Evolutionary conservation across 495 filamentous ascomycete genomes (phyloP).

Genomic region (Tuber borchii): DNA sequence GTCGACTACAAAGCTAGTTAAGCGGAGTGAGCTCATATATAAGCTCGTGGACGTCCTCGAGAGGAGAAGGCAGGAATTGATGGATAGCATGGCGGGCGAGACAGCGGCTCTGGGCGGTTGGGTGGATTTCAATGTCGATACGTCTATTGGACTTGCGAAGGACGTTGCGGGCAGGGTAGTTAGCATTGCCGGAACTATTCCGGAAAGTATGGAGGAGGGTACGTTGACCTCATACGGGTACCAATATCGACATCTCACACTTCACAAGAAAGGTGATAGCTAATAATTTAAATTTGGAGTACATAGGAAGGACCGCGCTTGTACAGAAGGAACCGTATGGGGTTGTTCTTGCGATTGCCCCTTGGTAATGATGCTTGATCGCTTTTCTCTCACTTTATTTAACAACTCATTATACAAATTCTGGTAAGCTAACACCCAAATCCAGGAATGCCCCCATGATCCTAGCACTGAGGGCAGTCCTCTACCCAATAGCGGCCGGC

Average conservation of each 20-base stretch:
- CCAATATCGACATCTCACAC: not conserved
- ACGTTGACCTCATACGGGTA: slow-evolving; percentile 19
- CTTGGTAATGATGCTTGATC: slow-evolving; percentile 56
- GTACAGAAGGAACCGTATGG: slow-evolving; percentile 77
- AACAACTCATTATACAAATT: not conserved
- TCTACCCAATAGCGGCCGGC: slow-evolving; percentile 73
- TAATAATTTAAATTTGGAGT: not conserved
- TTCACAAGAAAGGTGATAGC: not conserved
- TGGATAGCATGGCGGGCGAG: slow-evolving; percentile 59
- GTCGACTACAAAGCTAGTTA: slow-evolving; percentile 55
- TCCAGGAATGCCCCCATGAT: slow-evolving; percentile 68
- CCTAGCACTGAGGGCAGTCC: slow-evolving; percentile 59
- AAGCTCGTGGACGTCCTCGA: slow-evolving; percentile 64
- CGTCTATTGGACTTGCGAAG: slow-evolving; percentile 55
- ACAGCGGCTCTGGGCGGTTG: slow-evolving; percentile 55
- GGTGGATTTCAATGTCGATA: slow-evolving; percentile 58
- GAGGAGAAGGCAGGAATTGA: slow-evolving; percentile 57
- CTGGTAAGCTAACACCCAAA: slow-evolving; percentile 6
- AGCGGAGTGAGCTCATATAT: slow-evolving; percentile 64
- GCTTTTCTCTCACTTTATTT: not conserved
- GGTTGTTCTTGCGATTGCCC: slow-evolving; percentile 72
- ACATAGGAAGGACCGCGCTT: slow-evolving; percentile 50
- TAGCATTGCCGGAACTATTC: slow-evolving; percentile 57
- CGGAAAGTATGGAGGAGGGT: slow-evolving; percentile 51
- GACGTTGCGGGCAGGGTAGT: slow-evolving; percentile 66